Conservation (phyloP, 176 grass and related monocot species). For the Oryza officinalis region DNA sequence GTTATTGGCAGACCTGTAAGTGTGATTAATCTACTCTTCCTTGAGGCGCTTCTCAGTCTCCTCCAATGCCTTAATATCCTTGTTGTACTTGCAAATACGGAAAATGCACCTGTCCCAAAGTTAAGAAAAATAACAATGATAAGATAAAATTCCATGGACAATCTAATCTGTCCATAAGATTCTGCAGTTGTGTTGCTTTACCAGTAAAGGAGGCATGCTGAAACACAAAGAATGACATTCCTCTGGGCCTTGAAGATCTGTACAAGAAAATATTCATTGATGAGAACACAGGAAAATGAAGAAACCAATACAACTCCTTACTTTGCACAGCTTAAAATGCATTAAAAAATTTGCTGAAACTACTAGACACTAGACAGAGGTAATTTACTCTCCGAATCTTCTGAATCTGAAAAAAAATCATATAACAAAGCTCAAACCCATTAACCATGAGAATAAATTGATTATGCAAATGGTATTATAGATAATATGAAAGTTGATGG, state of each 20-base stretch:
- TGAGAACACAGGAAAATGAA: not conserved
- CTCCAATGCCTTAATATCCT: constrained; percentile 78
- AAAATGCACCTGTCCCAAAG: constrained; percentile 59
- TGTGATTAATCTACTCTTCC: constrained; percentile 50
- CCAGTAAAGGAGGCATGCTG: constrained; percentile 86
- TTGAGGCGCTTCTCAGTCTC: constrained; percentile 78
- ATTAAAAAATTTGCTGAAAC: not conserved
- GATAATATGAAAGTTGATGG: not conserved
- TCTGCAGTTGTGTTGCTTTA: constrained; percentile 42
- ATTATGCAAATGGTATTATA: not conserved
- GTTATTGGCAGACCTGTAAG: constrained; percentile 21
- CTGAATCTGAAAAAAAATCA: not conserved
- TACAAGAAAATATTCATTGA: constrained; percentile 29
- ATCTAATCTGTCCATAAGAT: constrained; percentile 12
- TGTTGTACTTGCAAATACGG: constrained; percentile 78
- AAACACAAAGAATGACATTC: constrained; percentile 86
- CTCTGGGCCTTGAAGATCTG: constrained; percentile 98
- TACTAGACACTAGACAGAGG: not conserved
- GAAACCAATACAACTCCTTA: not conserved
- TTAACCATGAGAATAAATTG: not conserved
- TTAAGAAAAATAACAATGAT: constrained; percentile 5
- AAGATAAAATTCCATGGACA: constrained; percentile 18
- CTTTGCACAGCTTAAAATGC: not conserved
- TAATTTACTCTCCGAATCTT: not conserved
- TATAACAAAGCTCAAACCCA: not conserved